phyloP scores from a whole-genome alignment of 108 stramenopile species.

The Discostella pseudostelligera region DNA sequence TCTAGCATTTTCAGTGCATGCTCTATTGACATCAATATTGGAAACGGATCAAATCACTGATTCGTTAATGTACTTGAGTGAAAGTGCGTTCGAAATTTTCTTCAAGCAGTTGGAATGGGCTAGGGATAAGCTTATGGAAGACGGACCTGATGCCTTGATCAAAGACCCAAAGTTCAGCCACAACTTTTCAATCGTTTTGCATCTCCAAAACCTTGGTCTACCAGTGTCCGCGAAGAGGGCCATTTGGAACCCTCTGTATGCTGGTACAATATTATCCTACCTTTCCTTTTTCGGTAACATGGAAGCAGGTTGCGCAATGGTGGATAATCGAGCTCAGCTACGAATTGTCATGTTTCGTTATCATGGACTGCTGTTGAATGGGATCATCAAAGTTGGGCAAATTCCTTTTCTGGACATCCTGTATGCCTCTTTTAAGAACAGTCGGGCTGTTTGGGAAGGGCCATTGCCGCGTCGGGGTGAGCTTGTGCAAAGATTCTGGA shows the following conservation, averaged over 20 bases:
- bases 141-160: not conserved
- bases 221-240: conserved; percentile 12
- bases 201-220: conserved; percentile 36
- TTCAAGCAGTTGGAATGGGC: conserved; percentile 30
- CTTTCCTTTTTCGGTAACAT: conserved; percentile 47
- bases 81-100: conserved; percentile 25
- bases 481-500: conserved; percentile 49
- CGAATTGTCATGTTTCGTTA: conserved; percentile 50
- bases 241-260: conserved; percentile 60
- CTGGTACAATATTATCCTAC: conserved; percentile 40
- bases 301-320: conserved; percentile 36
- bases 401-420: conserved; percentile 36
- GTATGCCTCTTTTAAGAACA: conserved; percentile 35
- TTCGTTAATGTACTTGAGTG: conserved; percentile 13
- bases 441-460: conserved; percentile 53
- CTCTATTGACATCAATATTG: conserved; percentile 49
- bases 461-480: conserved; percentile 37
- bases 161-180: conserved; percentile 7
- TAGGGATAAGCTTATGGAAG: not conserved
- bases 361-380: conserved; percentile 44
- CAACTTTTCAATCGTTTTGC: conserved; percentile 20
- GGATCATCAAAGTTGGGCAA: conserved; percentile 27
- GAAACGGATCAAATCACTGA: conserved; percentile 22
- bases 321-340: conserved; percentile 51
- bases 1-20: conserved; percentile 49